Evolutionary conservation across 495 filamentous ascomycete genomes (phyloP), one percentile per base, ranked within the genome.

Genomic region (Aspergillus sparsus): DNA sequence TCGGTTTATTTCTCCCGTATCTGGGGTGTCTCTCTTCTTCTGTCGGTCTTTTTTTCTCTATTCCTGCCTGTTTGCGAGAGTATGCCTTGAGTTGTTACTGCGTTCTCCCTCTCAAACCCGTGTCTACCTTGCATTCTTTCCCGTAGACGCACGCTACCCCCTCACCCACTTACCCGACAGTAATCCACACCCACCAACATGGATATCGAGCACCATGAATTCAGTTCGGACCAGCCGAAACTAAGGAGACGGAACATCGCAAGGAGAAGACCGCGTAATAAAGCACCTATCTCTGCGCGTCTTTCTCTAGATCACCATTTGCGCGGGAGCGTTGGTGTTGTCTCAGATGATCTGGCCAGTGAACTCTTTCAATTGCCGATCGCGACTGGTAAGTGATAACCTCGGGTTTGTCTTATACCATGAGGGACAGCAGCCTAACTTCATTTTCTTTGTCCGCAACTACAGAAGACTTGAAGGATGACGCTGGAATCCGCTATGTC

Each of bases 311-410:
- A 96, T 66, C 87, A 89, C 67, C 88, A 92, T 73, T 78, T 96
- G 64, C 91, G 87, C 75, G 91, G 89, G n/a, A 91, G 95, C 62
- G 83, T 92, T 34, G 94, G 91, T 49, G 84, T 94, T 46, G 69
- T 98, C 52, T 95, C 93, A 15, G 88, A 93, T 65, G 90, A 96
- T 70, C 80, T 98, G 36, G 91, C 89, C 59, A 78, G 80, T 33
- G 89, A 95, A 68, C 81, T 97, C 45, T 96, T 96, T 67, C 89
- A 87, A 27, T 80, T 82, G 13, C 63, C 76, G 31, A 68, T 72
- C 44, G 66, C 74, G 57, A 64, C 69, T 61, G 71, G 76, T 78
- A 58, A 73, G 72, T 55, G 31, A 49, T 32, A 44, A 27, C 16
- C 49, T 51, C 21, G 21, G 3, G 10, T 32, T 51, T 12, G 11